Evolutionary conservation across 164 flowering plant genomes (phyloP), one percentile per base, ranked within the genome.

Genomic region (Stephania cephalantha): DNA sequence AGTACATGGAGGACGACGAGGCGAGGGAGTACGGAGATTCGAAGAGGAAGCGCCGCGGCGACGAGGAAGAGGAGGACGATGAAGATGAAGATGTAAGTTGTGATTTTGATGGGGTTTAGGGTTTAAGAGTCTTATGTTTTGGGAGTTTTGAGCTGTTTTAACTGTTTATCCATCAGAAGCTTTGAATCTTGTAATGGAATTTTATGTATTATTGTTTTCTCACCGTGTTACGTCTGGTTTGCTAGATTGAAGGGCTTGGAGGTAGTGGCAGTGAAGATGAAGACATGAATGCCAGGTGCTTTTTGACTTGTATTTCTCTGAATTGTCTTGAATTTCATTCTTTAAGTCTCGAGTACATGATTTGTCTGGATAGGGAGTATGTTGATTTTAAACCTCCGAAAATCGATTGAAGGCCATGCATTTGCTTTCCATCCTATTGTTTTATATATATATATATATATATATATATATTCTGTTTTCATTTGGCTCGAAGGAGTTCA

Each of bases 1-100:
- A 89, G 82, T 92, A 71, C 84, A 70, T 92, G 84, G 91, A 87
- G 76, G 84, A 88, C 18, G 94, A 82, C 35, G 98, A 92, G 75
- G 92, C 80, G 17, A 77, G 84, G 69, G 97, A 91, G 74, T 90
- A 82, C 74, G 97, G 94, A 1, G 65, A 46, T 53, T 69, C 76
- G 67, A 76, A 79, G 42, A 79, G 80, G 73, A 77, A 74, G 35
- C 75, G 71, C 46, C 45, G 17, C 25, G 75, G 63, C 3, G 79
- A 79, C 11, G 87, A 80, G 9, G 85, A 76, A 1, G 86, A 86
- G 0, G 85, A 79, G 0, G 87, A 87, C 1, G 83, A 81, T 0
- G 88, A 79, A 1, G 86, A 83, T 4, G 85, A 81, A 4, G 86
- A 83, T 11, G 85, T 79, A 1, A 9, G 71, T 25, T 17, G 45